A percentile compares a stretch with the other conserved stretches of the same genome.
Conservation (phyloP, 2,329 filamentous ascomycete genomes). For the Beauveria sp. region DNA sequence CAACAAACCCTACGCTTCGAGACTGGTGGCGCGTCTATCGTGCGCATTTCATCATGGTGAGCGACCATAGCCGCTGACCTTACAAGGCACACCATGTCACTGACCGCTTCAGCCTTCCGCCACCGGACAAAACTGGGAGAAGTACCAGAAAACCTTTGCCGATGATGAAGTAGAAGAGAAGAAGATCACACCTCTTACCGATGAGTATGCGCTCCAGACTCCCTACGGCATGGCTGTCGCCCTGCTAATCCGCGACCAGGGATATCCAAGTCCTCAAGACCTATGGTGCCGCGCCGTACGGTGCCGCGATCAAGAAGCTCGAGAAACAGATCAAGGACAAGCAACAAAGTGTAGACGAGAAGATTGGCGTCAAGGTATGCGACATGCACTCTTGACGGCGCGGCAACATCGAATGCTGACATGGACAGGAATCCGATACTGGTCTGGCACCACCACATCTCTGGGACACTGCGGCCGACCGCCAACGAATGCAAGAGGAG, state of each 20-base stretch:
- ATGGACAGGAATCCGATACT: constrained; percentile 85
- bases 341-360: constrained; percentile 96
- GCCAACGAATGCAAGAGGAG: constrained; percentile 97
- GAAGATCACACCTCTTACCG: constrained; percentile 95
- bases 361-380: constrained; percentile 77
- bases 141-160: constrained; percentile 94
- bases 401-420: constrained; percentile 17
- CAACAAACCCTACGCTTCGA: not conserved
- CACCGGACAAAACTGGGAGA: constrained; percentile 93
- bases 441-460: constrained; percentile 96
- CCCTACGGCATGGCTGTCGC: constrained; percentile 15
- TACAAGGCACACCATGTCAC: constrained; percentile 16
- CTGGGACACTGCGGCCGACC: constrained; percentile 96
- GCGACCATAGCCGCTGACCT: constrained; percentile 16
- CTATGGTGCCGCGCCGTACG: constrained; percentile 94
- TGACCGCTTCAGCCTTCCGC: constrained; percentile 69
- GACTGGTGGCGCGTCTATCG: constrained; percentile 17
- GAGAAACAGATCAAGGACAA: constrained; percentile 99
- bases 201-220: constrained; percentile 61
- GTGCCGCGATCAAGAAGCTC: constrained; percentile 87
- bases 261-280: constrained; percentile 99
- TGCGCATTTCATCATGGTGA: constrained; percentile 36
- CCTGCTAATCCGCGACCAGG: constrained; percentile 39
- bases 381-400: not conserved
- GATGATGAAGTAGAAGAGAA: constrained; percentile 98